Evolutionary conservation across 1,284 basidiomycete species (phyloP), one percentile per base, ranked within the genome.

Genomic region (Meripilus lineatus): DNA sequence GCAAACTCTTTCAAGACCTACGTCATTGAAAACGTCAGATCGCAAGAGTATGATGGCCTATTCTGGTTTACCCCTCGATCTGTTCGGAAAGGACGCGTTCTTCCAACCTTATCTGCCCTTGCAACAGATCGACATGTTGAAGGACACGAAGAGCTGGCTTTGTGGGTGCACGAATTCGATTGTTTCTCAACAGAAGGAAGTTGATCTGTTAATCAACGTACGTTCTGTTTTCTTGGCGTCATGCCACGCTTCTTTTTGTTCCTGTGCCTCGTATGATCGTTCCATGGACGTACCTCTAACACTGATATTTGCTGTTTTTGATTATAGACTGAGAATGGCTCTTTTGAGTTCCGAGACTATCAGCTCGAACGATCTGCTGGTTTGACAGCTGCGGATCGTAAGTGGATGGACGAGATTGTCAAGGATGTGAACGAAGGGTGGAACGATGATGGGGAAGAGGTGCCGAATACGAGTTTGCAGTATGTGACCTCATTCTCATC

Each of bases 101-200:
- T 99, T 99, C 69, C 95, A 99, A 65, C 96, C 95, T 1, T 99
- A 98, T 65, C 73, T 99, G 18, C 95, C 95, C 0, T 65, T 99
- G 6, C 95, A 99, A 64, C 94, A 99, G 64, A 75, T 97, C 14
- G 95, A 98, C 53, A 79, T 93, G 68, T 68, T 96, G 32, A 84
- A 79, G 55, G 80, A 84, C 23, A 84, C 88, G 3, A 73, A 75
- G 35, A 83, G 85, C 48, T 99, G 89, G 85, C 72, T 99, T 17
- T 89, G 87, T 55, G 88, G 95, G 8, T 93, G 91, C 50, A 99
- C 95, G 6, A 99, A 99, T 64, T 83, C 88, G 38, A 97, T 99
- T 54, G 91, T 98, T 33, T 93, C 91, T 11, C 89, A 95, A 54
- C 93, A 96, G 65, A 83, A 82, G 51, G 91, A 95, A 55, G 84